A percentile compares a stretch with the other conserved stretches of the same genome.
Conservation (phyloP, 2,329 filamentous ascomycete species). For the Colletotrichum lentis region DNA sequence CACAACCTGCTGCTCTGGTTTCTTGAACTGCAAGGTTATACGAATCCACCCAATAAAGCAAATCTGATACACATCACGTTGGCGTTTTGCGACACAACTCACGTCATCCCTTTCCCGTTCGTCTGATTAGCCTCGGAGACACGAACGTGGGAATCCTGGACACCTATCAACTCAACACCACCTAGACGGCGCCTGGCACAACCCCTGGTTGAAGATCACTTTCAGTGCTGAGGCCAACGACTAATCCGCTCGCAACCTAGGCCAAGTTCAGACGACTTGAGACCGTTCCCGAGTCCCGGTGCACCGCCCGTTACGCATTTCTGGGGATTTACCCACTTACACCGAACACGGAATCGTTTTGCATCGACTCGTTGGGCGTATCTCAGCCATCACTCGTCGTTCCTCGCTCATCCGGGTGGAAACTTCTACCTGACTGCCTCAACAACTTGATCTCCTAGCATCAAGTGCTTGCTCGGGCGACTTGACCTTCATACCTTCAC, state of each 20-base stretch:
- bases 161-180: conserved; percentile 27
- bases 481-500: background rate
- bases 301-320: conserved; percentile 30
- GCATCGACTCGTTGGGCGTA: conserved; percentile 5
- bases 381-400: conserved; percentile 2
- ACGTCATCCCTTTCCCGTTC: conserved; percentile 23
- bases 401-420: background rate
- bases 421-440: background rate
- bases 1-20: background rate
- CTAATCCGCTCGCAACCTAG: background rate
- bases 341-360: conserved; percentile 15
- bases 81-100: conserved; percentile 1
- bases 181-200: conserved; percentile 28
- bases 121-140: conserved; percentile 12
- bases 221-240: conserved; percentile 13
- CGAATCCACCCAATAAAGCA: conserved; percentile 1
- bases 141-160: background rate
- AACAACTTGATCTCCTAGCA: background rate
- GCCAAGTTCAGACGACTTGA: conserved; percentile 36
- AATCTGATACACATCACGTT: background rate
- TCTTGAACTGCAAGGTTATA: conserved; percentile 4
- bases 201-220: conserved; percentile 36
- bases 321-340: conserved; percentile 17
- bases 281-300: conserved; percentile 34
- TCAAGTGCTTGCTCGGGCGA: conserved; percentile 18